Evolutionary conservation across 2,329 filamentous ascomycete genomes (phyloP), one percentile per base, ranked within the genome.

Genomic region (Diaporthe sp.): DNA sequence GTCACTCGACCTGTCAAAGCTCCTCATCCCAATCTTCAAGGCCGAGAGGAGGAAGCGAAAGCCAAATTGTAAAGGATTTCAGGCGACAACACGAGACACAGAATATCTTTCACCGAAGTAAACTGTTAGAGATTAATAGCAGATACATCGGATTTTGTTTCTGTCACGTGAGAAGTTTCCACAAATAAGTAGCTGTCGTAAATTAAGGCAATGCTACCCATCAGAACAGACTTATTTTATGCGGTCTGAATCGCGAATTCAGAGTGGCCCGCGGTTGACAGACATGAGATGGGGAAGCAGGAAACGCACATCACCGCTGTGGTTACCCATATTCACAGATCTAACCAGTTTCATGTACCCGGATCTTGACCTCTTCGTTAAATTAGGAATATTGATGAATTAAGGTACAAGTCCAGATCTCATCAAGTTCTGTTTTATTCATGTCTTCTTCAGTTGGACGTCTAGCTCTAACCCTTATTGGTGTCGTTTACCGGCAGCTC

Each of bases 21-120:
- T 37, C 63, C 44, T 22, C 44, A 67, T 3, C 63, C 61, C 4
- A 67, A 67, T 1, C 61, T 67, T 37, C 63, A 51, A 51, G 63
- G 63, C 3, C 63, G 63, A 25, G 63, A 67, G 10, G 63, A 67
- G 34, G 31, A 10, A 34, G 5, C 44, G 3, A 67, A 51, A 20
- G 31, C 63, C 28, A 67, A 2, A 7, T 67, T 67, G 22, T 67
- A 25, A 67, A 12, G 51, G 6, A 25, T 10, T 12, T 3, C n/a
- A 20, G 7, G 37, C 37, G 58, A 63, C 13, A 13, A 63, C 37
- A 17, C 7, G 58, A 15, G 58, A 28, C 13, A 20, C 58, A 20
- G 58, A 28, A 37, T 5, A 60, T 15, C 34, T 25, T 4, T 17
- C 10, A 2, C 25, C 12, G 17, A 58, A 58, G 9, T 4, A 22